Percentiles rank a stretch among this genome's conserved stretches.
phyloP scores from a whole-genome alignment of 345 rosid species.

The Gossypium arboreum region DNA sequence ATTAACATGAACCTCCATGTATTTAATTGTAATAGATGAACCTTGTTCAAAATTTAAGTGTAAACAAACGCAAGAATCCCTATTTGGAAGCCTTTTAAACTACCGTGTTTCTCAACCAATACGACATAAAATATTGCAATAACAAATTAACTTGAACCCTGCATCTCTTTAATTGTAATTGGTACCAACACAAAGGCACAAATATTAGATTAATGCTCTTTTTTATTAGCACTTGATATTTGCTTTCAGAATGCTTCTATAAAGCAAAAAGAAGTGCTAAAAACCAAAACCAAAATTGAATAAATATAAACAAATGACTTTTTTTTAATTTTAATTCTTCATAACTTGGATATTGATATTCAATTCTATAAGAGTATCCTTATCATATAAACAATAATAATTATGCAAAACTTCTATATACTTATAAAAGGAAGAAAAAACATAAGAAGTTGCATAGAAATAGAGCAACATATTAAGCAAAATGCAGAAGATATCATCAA shows the following conservation, averaged over 20 bases:
- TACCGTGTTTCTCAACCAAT: background rate
- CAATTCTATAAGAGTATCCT: background rate
- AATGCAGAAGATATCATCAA: background rate
- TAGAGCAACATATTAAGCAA: background rate
- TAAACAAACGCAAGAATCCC: slow-evolving; percentile 5
- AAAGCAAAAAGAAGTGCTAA: slow-evolving; percentile 2
- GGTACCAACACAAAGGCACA: background rate
- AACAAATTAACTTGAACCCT: background rate
- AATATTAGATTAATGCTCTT: background rate
- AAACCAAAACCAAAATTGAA: background rate
- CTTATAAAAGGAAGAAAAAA: background rate
- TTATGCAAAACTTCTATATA: background rate
- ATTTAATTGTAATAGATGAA: too few species aligned
- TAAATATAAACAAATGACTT: background rate
- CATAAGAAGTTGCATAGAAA: background rate
- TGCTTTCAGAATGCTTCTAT: background rate
- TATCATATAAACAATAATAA: background rate
- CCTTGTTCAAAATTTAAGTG: background rate
- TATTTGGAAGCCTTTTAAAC: slow-evolving; percentile 8
- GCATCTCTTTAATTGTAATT: background rate
- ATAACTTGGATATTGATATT: background rate
- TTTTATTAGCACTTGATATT: background rate
- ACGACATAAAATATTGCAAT: background rate
- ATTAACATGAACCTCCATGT: background rate
- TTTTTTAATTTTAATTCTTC: background rate